Conservation (phyloP, 2,329 filamentous ascomycete genomes). For the Penicillium expansum region DNA sequence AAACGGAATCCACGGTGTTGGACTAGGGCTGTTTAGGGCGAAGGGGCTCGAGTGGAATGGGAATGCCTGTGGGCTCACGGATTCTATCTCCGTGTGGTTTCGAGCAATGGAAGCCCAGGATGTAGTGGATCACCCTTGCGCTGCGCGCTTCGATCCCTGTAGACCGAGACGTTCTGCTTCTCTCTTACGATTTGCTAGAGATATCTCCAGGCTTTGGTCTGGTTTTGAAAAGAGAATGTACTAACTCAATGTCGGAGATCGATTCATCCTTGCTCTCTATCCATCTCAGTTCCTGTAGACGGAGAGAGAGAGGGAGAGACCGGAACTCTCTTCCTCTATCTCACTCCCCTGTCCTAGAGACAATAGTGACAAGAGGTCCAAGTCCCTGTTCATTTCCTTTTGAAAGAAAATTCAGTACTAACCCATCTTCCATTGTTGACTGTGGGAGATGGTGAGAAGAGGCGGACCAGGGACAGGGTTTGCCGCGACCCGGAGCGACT, state of each 20-base stretch:
- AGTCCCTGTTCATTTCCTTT: neutral
- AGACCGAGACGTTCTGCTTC: neutral
- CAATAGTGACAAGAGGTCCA: neutral
- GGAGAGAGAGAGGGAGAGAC: neutral
- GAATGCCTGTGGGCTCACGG: conserved; percentile 13
- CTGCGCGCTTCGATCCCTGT: neutral
- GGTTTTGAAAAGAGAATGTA: neutral
- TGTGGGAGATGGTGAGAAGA: neutral
- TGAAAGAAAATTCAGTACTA: neutral
- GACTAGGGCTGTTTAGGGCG: neutral
- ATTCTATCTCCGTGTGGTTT: conserved; percentile 21
- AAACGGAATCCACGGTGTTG: neutral
- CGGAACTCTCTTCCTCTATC: neutral
- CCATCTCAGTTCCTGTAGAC: neutral
- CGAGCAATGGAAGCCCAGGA: conserved; percentile 10
- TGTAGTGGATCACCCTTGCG: conserved; percentile 10
- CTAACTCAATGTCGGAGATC: neutral
- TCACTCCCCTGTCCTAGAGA: neutral
- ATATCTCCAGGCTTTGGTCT: neutral
- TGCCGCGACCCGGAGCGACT: neutral
- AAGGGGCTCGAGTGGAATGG: conserved; percentile 11
- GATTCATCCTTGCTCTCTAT: neutral
- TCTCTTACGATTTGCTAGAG: neutral
- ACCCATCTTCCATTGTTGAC: neutral
- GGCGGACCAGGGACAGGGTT: neutral